Percentiles rank a stretch among this genome's conserved stretches.
Conservation (phyloP, 2,329 filamentous ascomycete species). For the Arthrobotrys sinensis region DNA sequence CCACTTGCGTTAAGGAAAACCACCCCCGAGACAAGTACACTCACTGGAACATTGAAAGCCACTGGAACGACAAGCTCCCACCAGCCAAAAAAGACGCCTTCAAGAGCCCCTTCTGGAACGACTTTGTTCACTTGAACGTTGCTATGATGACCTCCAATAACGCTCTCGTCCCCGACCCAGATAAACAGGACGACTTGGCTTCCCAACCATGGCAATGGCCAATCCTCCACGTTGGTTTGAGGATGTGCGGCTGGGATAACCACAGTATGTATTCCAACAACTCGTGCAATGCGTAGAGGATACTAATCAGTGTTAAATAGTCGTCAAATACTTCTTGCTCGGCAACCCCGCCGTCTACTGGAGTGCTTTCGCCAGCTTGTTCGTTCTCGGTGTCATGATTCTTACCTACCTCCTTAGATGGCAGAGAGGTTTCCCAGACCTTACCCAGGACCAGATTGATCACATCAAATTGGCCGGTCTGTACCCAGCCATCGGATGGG, state of each 20-base stretch:
- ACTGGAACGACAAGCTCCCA: slow-evolving; percentile 89
- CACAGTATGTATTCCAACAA: slow-evolving; percentile 73
- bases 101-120: slow-evolving; percentile 96
- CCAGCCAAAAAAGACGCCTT: slow-evolving; percentile 90
- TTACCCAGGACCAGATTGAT: slow-evolving; percentile 84
- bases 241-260: slow-evolving; percentile 98
- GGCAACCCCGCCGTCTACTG: slow-evolving; percentile 97
- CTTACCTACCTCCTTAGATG: slow-evolving; percentile 91
- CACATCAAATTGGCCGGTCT: slow-evolving; percentile 94
- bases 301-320: slow-evolving; percentile 35
- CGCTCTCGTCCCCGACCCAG: slow-evolving; percentile 94
- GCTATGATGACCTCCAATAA: slow-evolving; percentile 99
- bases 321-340: slow-evolving; percentile 91
- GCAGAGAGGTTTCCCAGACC: slow-evolving; percentile 93
- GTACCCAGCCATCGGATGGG: slow-evolving; percentile 93
- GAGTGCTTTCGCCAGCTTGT: slow-evolving; percentile 87
- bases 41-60: slow-evolving; percentile 98
- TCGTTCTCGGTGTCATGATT: slow-evolving; percentile 79
- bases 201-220: slow-evolving; percentile 99
- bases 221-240: slow-evolving; percentile 90
- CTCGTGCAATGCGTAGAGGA: too few species aligned
- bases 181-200: slow-evolving; percentile 98
- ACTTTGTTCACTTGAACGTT: slow-evolving; percentile 97
- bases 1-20: slow-evolving; percentile 93
- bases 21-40: slow-evolving; percentile 94